These are phyloP conservation scores for Sugiyamaella boreocaroliniensis DNA, from an alignment of 805 yeast species.

Conservation along the genomic window DNA sequence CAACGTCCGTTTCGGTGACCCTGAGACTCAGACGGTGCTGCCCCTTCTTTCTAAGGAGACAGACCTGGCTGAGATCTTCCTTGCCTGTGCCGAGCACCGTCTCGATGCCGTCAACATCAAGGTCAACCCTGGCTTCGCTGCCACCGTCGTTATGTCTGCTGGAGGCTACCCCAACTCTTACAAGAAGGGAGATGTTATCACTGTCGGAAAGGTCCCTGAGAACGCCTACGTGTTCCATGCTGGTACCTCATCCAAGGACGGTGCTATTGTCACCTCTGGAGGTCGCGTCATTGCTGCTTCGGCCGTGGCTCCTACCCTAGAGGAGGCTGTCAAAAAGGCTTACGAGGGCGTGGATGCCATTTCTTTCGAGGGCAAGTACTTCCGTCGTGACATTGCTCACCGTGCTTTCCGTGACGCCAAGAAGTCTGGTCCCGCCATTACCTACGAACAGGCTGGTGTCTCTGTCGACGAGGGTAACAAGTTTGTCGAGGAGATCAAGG, in stretches of 20 bases:
- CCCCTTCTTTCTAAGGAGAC: constrained; percentile 76
- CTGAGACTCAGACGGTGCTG: constrained; percentile 95
- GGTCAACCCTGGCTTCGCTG: constrained; percentile 53
- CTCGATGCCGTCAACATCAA: constrained; percentile 69
- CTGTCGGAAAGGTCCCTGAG: constrained; percentile 43
- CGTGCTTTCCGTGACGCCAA: constrained; percentile 69
- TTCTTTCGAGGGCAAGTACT: constrained; percentile 66
- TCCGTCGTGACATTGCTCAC: constrained; percentile 91
- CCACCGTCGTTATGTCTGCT: constrained; percentile 94
- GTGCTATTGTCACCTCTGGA: constrained; percentile 74
- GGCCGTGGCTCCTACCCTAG: constrained; percentile 68
- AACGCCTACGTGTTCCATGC: constrained; percentile 87
- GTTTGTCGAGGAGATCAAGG: constrained; percentile 84
- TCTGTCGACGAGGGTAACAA: constrained; percentile 93
- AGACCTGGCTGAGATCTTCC: constrained; percentile 87
- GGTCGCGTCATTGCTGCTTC: constrained; percentile 97
- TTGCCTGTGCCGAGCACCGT: constrained; percentile 92
- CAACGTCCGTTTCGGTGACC: constrained; percentile 98
- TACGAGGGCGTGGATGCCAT: constrained; percentile 78
- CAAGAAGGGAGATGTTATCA: constrained; percentile 78
- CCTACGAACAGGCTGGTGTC: constrained; percentile 95
- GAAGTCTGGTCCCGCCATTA: constrained; percentile 39
- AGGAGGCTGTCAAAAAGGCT: constrained; percentile 78
- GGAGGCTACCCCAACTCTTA: constrained; percentile 94
- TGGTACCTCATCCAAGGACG: constrained; percentile 65